Base-by-base conservation (phyloP, 192 early-diverging fungal species). In the Umbelopsis sp. region DNA sequence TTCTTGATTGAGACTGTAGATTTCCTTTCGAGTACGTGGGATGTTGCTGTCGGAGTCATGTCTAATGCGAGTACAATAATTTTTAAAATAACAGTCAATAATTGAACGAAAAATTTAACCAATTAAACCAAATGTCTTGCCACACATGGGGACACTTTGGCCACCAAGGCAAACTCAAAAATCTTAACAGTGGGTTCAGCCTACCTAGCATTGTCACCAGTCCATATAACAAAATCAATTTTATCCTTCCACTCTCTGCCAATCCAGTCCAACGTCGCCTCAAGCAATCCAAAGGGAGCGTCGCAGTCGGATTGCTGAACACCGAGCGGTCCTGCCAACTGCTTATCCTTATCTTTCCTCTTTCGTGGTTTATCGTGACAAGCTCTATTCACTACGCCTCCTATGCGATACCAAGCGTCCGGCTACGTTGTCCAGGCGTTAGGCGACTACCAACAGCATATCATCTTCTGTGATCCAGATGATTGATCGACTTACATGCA, bases 171-270 rank as follows among this genome's bases (percentile, higher is more conserved):
- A 37, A 61, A 51, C 8, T 4, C 7, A 2, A 13, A 22, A 23
- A 23, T 10, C 45, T 66, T 2, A 47, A 58, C 30, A 61, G 41
- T 48, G 27, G 35, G 35, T 12, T 67, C 18, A 22, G 22, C 52
- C 53, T 79, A 88, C 87, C 87, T 75, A 16, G 87, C 86, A 82
- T 89, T 91, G 73, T 93, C 91, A 27, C 91, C 91, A 3, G 91
- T 93, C 88, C 89, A 93, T 25, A 88, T 66, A 3, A 93, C 82
- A 87, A 93, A 93, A 75, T 93, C 91, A 30, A 91, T 71, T 18
- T 76, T 71, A 49, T 75, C 74, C 23, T 75, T 83, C 77, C 84
- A 77, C 35, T 82, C 71, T 41, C 80, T 73, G 46, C 77, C 80
- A 44, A 93, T 74, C 71, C 84, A 85, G 2, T 89, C 82, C 67